Percentiles rank a stretch among this genome's conserved stretches.
phyloP scores from a whole-genome alignment of 2,329 filamentous ascomycete species.

The Magnaporthales sp. region DNA sequence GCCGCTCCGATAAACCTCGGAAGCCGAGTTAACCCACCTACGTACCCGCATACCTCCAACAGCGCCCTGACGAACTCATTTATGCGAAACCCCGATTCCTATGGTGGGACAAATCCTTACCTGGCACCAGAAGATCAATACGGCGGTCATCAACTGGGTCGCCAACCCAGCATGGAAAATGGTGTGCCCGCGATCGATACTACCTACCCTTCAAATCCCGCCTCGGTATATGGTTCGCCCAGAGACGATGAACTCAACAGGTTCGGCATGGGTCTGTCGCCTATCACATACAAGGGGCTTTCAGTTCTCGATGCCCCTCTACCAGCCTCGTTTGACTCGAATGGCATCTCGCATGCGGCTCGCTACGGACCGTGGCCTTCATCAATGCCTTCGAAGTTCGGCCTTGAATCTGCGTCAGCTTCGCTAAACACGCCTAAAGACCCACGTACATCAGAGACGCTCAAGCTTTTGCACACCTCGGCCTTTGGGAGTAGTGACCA shows the following conservation, averaged over 20 bases:
- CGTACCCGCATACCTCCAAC: constrained; percentile 51
- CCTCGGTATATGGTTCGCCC: constrained; percentile 71
- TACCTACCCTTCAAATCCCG: constrained; percentile 43
- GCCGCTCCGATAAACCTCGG: constrained; percentile 49
- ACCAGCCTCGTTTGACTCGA: constrained; percentile 91
- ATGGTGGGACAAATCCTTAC: constrained; percentile 35
- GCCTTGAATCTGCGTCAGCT: constrained; percentile 74
- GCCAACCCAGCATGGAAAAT: constrained; percentile 45
- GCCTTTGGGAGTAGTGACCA: constrained; percentile 60
- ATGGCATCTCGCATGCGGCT: constrained; percentile 86
- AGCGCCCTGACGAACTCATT: constrained; percentile 68
- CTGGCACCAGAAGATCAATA: constrained; percentile 24
- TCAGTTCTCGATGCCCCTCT: constrained; percentile 90
- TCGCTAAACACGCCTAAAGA: constrained; percentile 59
- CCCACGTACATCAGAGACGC: constrained; percentile 50
- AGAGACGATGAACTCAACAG: constrained; percentile 50
- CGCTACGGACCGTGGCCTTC: constrained; percentile 85
- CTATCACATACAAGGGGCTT: constrained; percentile 60
- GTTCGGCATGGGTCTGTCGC: constrained; percentile 69
- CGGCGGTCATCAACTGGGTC: constrained; percentile 31
- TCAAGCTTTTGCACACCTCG: constrained; percentile 57
- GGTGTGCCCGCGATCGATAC: constrained; percentile 50
- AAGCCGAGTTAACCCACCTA: constrained; percentile 57
- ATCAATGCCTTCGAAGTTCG: constrained; percentile 87
- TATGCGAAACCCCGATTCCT: constrained; percentile 48